A percentile compares a stretch with the other conserved stretches of the same genome.
Conservation (phyloP, 78 protist genomes). For the Dictyostelium citrinum region DNA sequence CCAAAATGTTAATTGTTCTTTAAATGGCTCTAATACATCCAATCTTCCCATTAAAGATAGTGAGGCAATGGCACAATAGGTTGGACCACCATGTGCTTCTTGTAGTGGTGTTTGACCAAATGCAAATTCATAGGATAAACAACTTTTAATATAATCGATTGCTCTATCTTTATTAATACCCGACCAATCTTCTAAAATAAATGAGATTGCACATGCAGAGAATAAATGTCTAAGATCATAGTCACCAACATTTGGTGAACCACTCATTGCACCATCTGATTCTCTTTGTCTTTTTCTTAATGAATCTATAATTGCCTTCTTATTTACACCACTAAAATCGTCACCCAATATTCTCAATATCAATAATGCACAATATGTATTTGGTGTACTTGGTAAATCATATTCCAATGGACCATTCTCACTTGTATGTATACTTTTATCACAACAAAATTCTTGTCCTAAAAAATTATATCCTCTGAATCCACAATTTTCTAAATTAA, state of each 20-base stretch:
- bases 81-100: slow-evolving; percentile 91
- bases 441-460: slow-evolving; percentile 12
- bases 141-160: slow-evolving; percentile 14
- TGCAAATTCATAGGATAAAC: slow-evolving; percentile 69
- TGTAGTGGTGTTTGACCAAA: slow-evolving; percentile 84
- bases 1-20: slow-evolving; percentile 46
- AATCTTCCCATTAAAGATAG: slow-evolving; percentile 74
- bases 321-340: slow-evolving; percentile 73
- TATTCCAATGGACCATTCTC: not conserved
- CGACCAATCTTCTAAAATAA: slow-evolving; percentile 79
- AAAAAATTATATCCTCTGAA: slow-evolving; percentile 46
- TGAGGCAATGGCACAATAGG: slow-evolving; percentile 87
- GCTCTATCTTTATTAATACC: slow-evolving; percentile 67
- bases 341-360: slow-evolving; percentile 84
- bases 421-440: not conserved
- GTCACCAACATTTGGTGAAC: slow-evolving; percentile 67
- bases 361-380: slow-evolving; percentile 83
- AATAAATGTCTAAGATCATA: slow-evolving; percentile 84
- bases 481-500: slow-evolving; percentile 22
- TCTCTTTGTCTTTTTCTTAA: slow-evolving; percentile 24
- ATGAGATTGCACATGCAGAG: slow-evolving; percentile 81
- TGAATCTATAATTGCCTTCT: slow-evolving; percentile 42
- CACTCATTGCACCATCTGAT: slow-evolving; percentile 60
- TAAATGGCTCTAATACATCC: not conserved
- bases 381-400: slow-evolving; percentile 79